Evolutionary conservation across 2,329 filamentous ascomycete species (phyloP).

Genomic region (Fusarium annulatum): DNA sequence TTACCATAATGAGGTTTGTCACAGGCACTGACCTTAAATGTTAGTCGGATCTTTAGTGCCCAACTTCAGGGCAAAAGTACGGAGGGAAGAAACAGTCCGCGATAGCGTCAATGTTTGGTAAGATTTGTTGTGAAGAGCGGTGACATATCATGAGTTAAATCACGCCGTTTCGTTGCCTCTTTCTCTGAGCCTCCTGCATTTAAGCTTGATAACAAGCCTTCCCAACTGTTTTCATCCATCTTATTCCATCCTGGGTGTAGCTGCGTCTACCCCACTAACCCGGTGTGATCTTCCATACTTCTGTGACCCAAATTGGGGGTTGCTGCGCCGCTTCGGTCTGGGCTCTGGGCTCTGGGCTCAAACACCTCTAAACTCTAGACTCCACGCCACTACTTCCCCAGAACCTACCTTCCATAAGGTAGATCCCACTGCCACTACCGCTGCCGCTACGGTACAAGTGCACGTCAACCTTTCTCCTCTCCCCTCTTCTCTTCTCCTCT

Average conservation of each 20-base stretch:
- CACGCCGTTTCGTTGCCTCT: not conserved
- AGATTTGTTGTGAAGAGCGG: not conserved
- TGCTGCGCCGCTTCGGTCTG: slow-evolving; percentile 26
- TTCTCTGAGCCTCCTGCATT: not conserved
- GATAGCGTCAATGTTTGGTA: not conserved
- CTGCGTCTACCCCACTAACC: slow-evolving; percentile 17
- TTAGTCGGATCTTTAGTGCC: slow-evolving; percentile 20
- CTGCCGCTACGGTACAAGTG: not conserved
- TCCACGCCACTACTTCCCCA: slow-evolving; percentile 31
- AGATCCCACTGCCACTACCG: slow-evolving; percentile 23
- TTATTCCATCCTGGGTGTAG: not conserved
- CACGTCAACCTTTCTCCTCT: slow-evolving; percentile 32
- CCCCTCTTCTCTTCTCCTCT: slow-evolving; percentile 36
- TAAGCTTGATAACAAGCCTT: not conserved
- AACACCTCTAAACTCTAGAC: slow-evolving; percentile 31
- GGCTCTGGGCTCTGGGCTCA: slow-evolving; percentile 15
- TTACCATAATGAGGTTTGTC: slow-evolving; percentile 22
- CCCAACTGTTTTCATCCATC: not conserved
- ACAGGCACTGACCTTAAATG: slow-evolving; percentile 10
- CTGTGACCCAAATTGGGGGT: slow-evolving; percentile 17
- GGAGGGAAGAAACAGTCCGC: not conserved
- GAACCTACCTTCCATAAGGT: slow-evolving; percentile 8
- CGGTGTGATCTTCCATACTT: slow-evolving; percentile 20
- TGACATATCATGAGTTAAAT: not conserved
- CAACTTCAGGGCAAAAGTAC: slow-evolving; percentile 7